A percentile compares a stretch with the other conserved stretches of the same genome.
Conservation (phyloP, 2,329 filamentous ascomycete species). For the Chaetomiaceae sp. region DNA sequence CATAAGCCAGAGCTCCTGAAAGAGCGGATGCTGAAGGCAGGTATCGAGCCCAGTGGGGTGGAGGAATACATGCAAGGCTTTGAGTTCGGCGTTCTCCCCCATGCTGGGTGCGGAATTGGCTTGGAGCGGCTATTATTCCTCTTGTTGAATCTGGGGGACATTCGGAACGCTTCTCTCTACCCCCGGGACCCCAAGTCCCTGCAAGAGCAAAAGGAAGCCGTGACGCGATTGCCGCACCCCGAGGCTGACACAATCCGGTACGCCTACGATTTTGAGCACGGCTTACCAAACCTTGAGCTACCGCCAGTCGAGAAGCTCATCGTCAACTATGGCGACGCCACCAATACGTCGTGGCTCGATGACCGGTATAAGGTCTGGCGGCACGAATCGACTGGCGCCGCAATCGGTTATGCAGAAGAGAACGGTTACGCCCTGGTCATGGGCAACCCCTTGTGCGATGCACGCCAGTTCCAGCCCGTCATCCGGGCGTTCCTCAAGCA, state of each 20-base stretch:
- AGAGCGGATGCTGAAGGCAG: conserved; percentile 69
- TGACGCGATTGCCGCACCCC: conserved; percentile 69
- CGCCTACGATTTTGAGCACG: conserved; percentile 41
- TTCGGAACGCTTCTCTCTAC: conserved; percentile 82
- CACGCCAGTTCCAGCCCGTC: conserved; percentile 68
- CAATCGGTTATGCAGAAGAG: conserved; percentile 75
- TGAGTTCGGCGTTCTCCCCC: conserved; percentile 81
- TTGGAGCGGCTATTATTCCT: conserved; percentile 86
- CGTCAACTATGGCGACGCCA: conserved; percentile 91
- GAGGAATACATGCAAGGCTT: conserved; percentile 88
- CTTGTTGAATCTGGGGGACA: conserved; percentile 80
- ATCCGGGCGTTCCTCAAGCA: conserved; percentile 70
- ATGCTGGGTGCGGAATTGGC: conserved; percentile 85
- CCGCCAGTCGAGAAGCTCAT: conserved; percentile 82
- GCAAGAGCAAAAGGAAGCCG: conserved; percentile 52
- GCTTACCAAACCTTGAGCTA: conserved; percentile 45
- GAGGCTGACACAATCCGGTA: conserved; percentile 76
- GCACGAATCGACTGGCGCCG: conserved; percentile 72
- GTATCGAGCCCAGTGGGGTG: conserved; percentile 77
- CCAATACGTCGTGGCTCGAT: conserved; percentile 91
- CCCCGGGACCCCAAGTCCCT: conserved; percentile 85
- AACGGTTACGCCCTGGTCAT: conserved; percentile 61
- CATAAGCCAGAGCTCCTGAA: conserved; percentile 72
- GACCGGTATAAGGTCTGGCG: conserved; percentile 86
- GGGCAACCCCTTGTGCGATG: conserved; percentile 82